Conservation (phyloP, 2,329 filamentous ascomycete genomes). For the Paecilomyces formosus region DNA sequence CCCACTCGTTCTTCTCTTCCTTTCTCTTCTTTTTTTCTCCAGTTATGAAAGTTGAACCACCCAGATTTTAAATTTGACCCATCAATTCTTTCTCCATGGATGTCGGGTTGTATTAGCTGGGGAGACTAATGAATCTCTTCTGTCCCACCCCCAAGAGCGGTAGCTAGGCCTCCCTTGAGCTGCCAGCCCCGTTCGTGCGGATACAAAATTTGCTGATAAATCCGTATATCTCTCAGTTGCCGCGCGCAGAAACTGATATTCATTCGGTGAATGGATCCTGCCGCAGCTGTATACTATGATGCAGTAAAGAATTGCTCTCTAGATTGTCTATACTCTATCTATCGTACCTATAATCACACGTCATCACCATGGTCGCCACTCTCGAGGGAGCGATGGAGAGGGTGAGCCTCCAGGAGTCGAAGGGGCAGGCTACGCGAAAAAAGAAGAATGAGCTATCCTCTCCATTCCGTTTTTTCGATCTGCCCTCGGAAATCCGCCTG, state of each 20-base stretch:
- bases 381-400: conserved; percentile 16
- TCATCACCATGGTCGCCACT: conserved; percentile 8
- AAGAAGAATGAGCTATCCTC: conserved; percentile 8
- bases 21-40: conserved; percentile 29
- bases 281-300: conserved; percentile 15
- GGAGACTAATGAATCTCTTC: conserved; percentile 37
- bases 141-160: conserved; percentile 43
- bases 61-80: conserved; percentile 54
- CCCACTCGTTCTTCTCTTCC: conserved; percentile 12
- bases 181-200: conserved; percentile 43
- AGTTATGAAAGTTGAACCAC: conserved; percentile 50
- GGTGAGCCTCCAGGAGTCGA: conserved; percentile 14
- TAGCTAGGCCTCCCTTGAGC: conserved; percentile 40
- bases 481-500: conserved; percentile 48
- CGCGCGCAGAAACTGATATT: background rate
- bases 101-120: conserved; percentile 53
- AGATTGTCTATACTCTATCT: background rate
- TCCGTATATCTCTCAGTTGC: conserved; percentile 4
- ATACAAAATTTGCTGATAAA: conserved; percentile 24
- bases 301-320: conserved; percentile 12
- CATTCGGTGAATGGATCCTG: background rate
- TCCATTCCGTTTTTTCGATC: conserved; percentile 45
- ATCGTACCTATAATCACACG: background rate
- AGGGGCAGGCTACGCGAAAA: conserved; percentile 13
- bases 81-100: conserved; percentile 40